Evolutionary conservation across 306 rosid species (phyloP).

Genomic region (Glycyrrhiza uralensis): DNA sequence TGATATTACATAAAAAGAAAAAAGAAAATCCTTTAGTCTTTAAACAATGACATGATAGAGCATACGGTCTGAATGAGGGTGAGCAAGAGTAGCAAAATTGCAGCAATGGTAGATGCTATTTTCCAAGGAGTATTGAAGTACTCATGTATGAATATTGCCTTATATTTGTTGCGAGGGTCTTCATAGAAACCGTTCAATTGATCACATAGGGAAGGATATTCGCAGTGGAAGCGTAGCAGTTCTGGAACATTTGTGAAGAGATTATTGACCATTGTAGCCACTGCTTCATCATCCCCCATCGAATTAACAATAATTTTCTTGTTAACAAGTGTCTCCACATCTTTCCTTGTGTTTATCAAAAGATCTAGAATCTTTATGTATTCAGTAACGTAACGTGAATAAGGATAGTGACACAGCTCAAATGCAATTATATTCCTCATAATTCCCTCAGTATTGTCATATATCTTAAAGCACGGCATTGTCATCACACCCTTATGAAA

Average conservation of each 20-base stretch:
- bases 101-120: slow-evolving; percentile 8
- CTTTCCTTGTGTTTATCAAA: slow-evolving; percentile 1
- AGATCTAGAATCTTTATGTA: slow-evolving; percentile 23
- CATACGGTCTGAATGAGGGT: slow-evolving; percentile 1
- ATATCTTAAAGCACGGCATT: slow-evolving; percentile 29
- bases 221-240: background rate
- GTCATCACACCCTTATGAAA: slow-evolving; percentile 18
- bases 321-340: background rate
- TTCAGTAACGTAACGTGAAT: background rate
- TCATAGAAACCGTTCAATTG: background rate
- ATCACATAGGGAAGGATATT: background rate
- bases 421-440: slow-evolving; percentile 34
- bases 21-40: background rate
- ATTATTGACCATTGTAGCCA: background rate
- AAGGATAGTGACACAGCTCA: slow-evolving; percentile 29
- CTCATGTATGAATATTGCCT: background rate
- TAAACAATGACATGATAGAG: background rate
- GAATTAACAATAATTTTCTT: background rate
- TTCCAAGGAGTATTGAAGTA: slow-evolving; percentile 32
- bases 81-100: slow-evolving; percentile 10
- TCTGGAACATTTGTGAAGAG: background rate
- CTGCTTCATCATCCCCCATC: slow-evolving; percentile 20
- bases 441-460: slow-evolving; percentile 1
- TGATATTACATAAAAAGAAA: background rate
- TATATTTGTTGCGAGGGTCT: no score